These are phyloP conservation scores for Cicer cuneatum DNA, from an alignment of 306 rosid genomes.

Conservation along the genomic window DNA sequence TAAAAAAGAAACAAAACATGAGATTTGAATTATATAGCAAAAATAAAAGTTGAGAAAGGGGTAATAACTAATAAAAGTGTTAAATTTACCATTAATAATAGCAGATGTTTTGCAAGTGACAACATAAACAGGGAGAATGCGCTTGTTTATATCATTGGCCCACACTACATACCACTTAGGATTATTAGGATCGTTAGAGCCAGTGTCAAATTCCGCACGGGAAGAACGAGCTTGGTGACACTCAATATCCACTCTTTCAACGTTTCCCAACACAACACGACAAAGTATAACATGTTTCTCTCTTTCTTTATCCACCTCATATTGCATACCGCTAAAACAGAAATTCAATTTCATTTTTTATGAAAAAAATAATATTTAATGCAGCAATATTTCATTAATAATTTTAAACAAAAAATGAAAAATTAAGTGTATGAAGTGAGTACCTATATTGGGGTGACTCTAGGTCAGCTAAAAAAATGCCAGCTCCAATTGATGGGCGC, in stretches of 20 bases:
- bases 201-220: conserved; percentile 57
- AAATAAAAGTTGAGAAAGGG: neutral
- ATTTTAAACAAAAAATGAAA: neutral
- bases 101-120: conserved; percentile 58
- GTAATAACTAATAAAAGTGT: neutral
- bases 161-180: conserved; percentile 68
- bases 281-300: conserved; percentile 63
- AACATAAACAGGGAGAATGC: conserved; percentile 63
- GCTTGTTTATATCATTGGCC: conserved; percentile 59
- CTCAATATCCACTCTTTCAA: conserved; percentile 61
- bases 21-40: neutral
- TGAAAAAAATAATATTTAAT: no score
- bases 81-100: conserved; percentile 39
- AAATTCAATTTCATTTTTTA: no score
- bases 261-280: conserved; percentile 63
- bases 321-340: conserved; percentile 53
- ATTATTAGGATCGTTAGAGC: conserved; percentile 57
- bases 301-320: conserved; percentile 50
- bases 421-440: neutral
- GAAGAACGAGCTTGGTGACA: conserved; percentile 56
- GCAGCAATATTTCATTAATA: conserved; percentile 23
- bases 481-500: conserved; percentile 41
- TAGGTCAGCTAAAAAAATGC: conserved; percentile 54
- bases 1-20: conserved; percentile 4
- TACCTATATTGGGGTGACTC: conserved; percentile 58